These are phyloP conservation scores for Epichloe amarillans DNA, from an alignment of 2,329 filamentous ascomycete species.

Conservation along the genomic window DNA sequence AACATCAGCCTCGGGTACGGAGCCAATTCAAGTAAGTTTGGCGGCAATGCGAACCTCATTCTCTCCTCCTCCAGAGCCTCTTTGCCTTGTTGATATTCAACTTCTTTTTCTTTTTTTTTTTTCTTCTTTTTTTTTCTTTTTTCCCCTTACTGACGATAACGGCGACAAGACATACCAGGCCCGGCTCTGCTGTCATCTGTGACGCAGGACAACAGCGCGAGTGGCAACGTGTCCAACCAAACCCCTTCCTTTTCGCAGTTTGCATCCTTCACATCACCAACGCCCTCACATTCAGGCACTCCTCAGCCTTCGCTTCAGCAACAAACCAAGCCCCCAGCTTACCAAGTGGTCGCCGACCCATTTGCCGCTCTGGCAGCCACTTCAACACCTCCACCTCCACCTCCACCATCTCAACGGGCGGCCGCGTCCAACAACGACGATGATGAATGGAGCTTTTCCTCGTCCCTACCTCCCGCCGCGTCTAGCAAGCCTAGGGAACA, in stretches of 20 bases:
- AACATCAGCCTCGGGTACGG: conserved; percentile 74
- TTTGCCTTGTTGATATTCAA: not conserved
- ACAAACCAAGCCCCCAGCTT: conserved; percentile 30
- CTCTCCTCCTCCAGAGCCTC: too few species aligned
- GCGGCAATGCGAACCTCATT: not conserved
- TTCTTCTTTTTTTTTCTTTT: not conserved
- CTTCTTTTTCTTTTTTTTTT: not conserved
- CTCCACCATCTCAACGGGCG: conserved; percentile 10
- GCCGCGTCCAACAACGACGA: conserved; percentile 52
- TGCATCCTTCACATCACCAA: conserved; percentile 39
- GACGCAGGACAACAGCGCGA: conserved; percentile 46
- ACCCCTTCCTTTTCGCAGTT: conserved; percentile 40
- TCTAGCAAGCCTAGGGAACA: conserved; percentile 44
- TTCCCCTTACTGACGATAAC: conserved; percentile 8
- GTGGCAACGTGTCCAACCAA: conserved; percentile 25
- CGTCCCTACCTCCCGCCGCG: conserved; percentile 56
- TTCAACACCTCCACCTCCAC: conserved; percentile 13
- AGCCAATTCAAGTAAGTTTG: conserved; percentile 47
- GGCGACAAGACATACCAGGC: conserved; percentile 48
- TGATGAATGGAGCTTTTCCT: conserved; percentile 91
- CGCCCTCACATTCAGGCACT: conserved; percentile 37
- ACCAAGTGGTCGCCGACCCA: conserved; percentile 32
- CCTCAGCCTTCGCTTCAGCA: conserved; percentile 36
- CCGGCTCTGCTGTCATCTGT: conserved; percentile 51
- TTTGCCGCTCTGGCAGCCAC: conserved; percentile 34